Evolutionary conservation across 306 rosid genomes (phyloP).

Genomic region (Quercus glauca): DNA sequence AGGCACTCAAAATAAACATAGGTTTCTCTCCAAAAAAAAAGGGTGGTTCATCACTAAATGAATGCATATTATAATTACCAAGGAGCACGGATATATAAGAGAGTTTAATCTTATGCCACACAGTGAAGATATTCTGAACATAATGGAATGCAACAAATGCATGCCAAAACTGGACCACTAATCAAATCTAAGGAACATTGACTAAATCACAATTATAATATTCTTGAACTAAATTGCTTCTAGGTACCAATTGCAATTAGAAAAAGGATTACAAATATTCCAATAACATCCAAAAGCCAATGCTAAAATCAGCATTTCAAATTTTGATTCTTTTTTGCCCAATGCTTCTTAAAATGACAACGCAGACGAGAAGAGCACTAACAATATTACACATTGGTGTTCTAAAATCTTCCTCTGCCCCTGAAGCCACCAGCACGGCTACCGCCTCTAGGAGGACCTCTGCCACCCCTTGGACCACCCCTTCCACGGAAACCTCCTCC

Average conservation of each 20-base stretch:
- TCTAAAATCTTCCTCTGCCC: slow-evolving; percentile 82
- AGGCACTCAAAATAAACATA: neutral
- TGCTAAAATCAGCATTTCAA: slow-evolving; percentile 13
- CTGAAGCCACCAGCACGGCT: slow-evolving; percentile 79
- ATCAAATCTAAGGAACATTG: neutral
- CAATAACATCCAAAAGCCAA: slow-evolving; percentile 13
- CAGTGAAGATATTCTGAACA: neutral
- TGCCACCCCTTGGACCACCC: slow-evolving; percentile 79
- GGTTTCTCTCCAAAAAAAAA: neutral
- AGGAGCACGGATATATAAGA: neutral
- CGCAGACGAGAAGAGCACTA: slow-evolving; percentile 24
- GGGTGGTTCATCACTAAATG: neutral
- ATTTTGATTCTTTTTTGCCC: slow-evolving; percentile 7
- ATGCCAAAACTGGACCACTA: neutral
- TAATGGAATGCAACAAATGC: neutral
- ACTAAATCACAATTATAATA: neutral
- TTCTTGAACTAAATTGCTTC: neutral
- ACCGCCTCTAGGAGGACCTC: slow-evolving; percentile 74
- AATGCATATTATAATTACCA: neutral
- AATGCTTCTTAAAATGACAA: slow-evolving; percentile 23
- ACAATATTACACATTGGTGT: slow-evolving; percentile 22
- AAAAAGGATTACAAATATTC: slow-evolving; percentile 13
- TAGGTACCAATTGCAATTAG: neutral
- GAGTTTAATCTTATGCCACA: neutral
- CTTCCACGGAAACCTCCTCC: slow-evolving; percentile 77